Evolutionary conservation across 306 rosid genomes (phyloP).

Genomic region (Pachyrhizus erosus): DNA sequence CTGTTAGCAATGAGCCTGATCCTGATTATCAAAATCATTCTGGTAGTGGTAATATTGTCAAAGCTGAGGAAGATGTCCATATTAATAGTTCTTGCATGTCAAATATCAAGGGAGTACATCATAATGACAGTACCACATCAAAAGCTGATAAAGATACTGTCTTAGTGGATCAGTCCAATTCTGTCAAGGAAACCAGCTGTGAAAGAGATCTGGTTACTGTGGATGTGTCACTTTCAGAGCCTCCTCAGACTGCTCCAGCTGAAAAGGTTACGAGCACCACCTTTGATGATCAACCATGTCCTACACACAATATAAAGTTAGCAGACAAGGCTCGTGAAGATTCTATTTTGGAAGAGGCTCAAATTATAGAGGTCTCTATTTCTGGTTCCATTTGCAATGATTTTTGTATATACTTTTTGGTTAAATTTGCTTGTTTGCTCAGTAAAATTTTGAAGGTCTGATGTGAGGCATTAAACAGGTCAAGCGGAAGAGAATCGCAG

Average conservation of each 20-base stretch:
- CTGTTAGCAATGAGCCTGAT: slow-evolving; percentile 43
- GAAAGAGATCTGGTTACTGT: slow-evolving; percentile 43
- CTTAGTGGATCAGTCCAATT: slow-evolving; percentile 43
- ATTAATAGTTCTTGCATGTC: slow-evolving; percentile 44
- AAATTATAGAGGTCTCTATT: slow-evolving; percentile 69
- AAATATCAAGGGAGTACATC: slow-evolving; percentile 48
- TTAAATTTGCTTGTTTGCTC: slow-evolving; percentile 8
- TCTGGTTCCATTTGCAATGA: slow-evolving; percentile 18
- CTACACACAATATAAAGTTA: slow-evolving; percentile 48
- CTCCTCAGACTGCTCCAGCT: slow-evolving; percentile 42
- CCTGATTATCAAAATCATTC: slow-evolving; percentile 56
- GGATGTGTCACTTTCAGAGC: slow-evolving; percentile 46
- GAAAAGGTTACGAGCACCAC: slow-evolving; percentile 49
- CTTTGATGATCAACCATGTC: slow-evolving; percentile 49
- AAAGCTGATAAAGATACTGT: slow-evolving; percentile 49
- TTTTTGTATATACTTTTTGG: slow-evolving; percentile 24
- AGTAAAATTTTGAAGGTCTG: slow-evolving; percentile 32
- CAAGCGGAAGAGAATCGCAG: slow-evolving; percentile 82
- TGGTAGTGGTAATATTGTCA: slow-evolving; percentile 39
- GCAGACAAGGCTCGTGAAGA: slow-evolving; percentile 72
- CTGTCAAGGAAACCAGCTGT: slow-evolving; percentile 46
- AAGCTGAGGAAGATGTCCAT: slow-evolving; percentile 52
- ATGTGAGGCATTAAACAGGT: slow-evolving; percentile 58
- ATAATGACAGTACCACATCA: slow-evolving; percentile 37
- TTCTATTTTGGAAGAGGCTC: slow-evolving; percentile 80